Percentiles rank a stretch among this genome's conserved stretches.
Conservation (phyloP, 192 early-diverging fungal genomes). For the Gonapodya prolifera region DNA sequence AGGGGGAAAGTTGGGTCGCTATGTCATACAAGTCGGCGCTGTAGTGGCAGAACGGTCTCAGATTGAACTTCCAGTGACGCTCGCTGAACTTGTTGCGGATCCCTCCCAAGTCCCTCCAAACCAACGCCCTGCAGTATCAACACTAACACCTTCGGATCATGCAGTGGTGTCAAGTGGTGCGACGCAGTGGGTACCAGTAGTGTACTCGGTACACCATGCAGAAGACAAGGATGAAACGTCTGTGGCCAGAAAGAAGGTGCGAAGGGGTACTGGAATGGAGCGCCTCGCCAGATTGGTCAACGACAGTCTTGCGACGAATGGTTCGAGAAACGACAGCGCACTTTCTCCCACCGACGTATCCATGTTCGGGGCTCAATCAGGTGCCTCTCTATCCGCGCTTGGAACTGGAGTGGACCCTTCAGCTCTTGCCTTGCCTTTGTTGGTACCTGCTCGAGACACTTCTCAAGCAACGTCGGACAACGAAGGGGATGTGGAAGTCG, state of each 20-base stretch:
- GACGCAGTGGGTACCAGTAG: not conserved
- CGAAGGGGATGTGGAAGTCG: not conserved
- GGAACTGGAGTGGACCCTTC: too few species aligned
- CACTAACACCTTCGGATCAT: not conserved
- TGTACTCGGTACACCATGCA: not conserved
- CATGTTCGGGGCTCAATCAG: not conserved
- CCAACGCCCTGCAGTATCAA: not conserved
- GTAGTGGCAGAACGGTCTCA: not conserved
- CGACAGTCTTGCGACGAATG: not conserved
- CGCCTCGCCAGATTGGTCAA: not conserved
- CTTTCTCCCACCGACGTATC: not conserved
- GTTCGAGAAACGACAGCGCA: not conserved
- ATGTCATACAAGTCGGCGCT: not conserved
- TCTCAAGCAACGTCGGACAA: not conserved
- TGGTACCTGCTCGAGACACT: not conserved
- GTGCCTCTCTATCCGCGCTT: not conserved
- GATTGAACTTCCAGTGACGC: not conserved
- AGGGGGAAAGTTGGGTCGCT: not conserved
- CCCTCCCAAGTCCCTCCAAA: not conserved
- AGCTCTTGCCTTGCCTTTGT: not conserved
- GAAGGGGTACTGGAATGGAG: not conserved
- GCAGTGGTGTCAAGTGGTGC: not conserved
- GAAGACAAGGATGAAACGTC: not conserved
- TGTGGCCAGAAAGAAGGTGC: not conserved
- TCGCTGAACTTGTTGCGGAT: not conserved